Evolutionary conservation across 139 green algal species (phyloP), one percentile per base, ranked within the genome.

Genomic region (Chlamydomonas eustigma): DNA sequence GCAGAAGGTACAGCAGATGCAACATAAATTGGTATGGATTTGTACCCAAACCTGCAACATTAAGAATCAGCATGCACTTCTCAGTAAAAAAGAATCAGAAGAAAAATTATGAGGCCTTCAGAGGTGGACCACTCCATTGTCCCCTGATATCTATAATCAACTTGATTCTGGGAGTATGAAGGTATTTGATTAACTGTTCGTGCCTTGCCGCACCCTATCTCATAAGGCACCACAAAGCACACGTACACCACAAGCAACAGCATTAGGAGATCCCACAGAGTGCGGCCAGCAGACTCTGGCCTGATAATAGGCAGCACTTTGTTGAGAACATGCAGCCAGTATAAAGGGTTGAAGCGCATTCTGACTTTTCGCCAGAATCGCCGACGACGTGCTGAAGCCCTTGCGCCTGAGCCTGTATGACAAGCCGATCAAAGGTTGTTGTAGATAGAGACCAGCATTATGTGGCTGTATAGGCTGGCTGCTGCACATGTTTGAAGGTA

Each of bases 211-310:
- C 66, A 71, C 39, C 80, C 77, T 0, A 80, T 66, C 25, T 86
- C 72, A 34, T 86, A 85, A 1, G 85, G 84, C 35, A 87, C 77
- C 1, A 87, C 39, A 1, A 89, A 39, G 30, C 75, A 77, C n/a
- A 85, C 87, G 73, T 86, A 89, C 6, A 91, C 37, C n/a, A 91
- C 86, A 28, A 91, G 76, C 0, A 65, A 50, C 0, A 91, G 73
- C 32, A 91, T 84, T 22, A 86, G 70, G 6, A 86, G 74, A 68
- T 91, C 86, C 84, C 84, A 91, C 8, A 64, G 71, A 0, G 65
- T 64, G 1, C 85, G 81, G 3, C 39, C 58, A 5, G 32, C 44
- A 2, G 79, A 64, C 37, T 83, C 51, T 1, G 84, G 84, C 35
- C 78, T 28, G 1, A 89, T 31, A 32, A 87, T 84, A n/a, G 84